A percentile compares a stretch with the other conserved stretches of the same genome.
Conservation (phyloP, 768 basidiomycete genomes). For the Boletus tomentosulus region DNA sequence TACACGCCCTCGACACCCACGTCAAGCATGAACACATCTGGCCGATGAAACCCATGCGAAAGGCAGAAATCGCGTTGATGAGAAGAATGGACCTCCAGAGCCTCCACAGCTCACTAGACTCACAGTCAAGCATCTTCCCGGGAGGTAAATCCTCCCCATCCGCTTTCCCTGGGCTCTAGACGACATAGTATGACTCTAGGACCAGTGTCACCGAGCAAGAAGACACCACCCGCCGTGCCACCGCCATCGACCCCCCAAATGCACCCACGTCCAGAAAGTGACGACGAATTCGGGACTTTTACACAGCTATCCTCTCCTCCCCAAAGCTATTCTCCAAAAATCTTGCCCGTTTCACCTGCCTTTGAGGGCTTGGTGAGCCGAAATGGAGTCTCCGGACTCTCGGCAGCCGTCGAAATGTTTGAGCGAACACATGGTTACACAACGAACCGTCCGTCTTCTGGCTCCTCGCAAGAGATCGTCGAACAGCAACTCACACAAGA, state of each 20-base stretch:
- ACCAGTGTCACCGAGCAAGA: not conserved
- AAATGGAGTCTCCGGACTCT: slow-evolving; percentile 1
- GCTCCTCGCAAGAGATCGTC: slow-evolving; percentile 40
- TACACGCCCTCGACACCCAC: slow-evolving; percentile 42
- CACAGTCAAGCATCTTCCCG: slow-evolving; percentile 9
- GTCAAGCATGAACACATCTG: slow-evolving; percentile 46
- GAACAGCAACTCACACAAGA: slow-evolving; percentile 49
- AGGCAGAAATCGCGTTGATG: slow-evolving; percentile 41
- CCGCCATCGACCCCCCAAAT: not conserved
- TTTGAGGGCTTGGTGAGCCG: slow-evolving; percentile 16
- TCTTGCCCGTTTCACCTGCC: slow-evolving; percentile 18
- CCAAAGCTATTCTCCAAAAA: slow-evolving; percentile 7
- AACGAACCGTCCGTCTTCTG: slow-evolving; percentile 22
- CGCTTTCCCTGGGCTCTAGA: not conserved
- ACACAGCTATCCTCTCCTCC: slow-evolving; percentile 22
- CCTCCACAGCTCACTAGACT: slow-evolving; percentile 15
- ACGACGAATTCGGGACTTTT: slow-evolving; percentile 13
- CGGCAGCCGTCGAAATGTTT: slow-evolving; percentile 17
- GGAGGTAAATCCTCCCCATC: slow-evolving; percentile 17
- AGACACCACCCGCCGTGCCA: slow-evolving; percentile 1
- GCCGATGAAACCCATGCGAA: slow-evolving; percentile 39
- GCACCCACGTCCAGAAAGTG: not conserved
- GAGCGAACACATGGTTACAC: slow-evolving; percentile 12
- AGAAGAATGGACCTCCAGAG: slow-evolving; percentile 37
- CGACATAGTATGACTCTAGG: slow-evolving; percentile 8